phyloP scores from a whole-genome alignment of 805 yeast species.

The Candida yuanshanica region DNA sequence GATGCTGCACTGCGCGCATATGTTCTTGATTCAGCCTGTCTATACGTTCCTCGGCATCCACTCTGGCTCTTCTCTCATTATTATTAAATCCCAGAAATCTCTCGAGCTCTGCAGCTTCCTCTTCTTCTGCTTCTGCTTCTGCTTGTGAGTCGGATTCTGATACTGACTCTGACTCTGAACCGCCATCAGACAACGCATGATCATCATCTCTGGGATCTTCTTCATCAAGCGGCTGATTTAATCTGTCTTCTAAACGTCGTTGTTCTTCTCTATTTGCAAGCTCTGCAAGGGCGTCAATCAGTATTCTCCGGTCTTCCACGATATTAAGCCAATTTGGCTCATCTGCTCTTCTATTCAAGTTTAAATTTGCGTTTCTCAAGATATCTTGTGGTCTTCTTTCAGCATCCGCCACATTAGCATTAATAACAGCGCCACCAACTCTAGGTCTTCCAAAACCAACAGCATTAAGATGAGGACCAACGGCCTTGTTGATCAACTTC shows the following conservation, averaged over 20 bases:
- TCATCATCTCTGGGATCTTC: conserved; percentile 19
- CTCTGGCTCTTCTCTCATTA: conserved; percentile 12
- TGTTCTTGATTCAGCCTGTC: background rate
- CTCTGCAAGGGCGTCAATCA: conserved; percentile 6
- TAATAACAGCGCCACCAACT: background rate
- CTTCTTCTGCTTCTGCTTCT: conserved; percentile 13
- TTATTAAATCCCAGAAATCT: conserved; percentile 12
- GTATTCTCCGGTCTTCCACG: background rate
- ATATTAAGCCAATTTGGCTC: background rate
- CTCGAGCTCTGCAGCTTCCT: conserved; percentile 9
- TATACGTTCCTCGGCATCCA: background rate
- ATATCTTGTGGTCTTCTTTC: conserved; percentile 2
- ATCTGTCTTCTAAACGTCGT: background rate
- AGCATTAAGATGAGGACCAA: conserved; percentile 39
- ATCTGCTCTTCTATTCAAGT: conserved; percentile 5
- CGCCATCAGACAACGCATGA: conserved; percentile 12
- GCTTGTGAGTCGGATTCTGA: conserved; percentile 7
- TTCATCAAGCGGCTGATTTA: conserved; percentile 1
- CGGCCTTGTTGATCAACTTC: conserved; percentile 48
- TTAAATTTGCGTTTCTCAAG: conserved; percentile 4
- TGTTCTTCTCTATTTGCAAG: conserved; percentile 4
- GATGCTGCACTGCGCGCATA: conserved; percentile 7
- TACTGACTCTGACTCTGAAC: conserved; percentile 8
- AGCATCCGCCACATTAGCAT: background rate
- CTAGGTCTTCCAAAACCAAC: background rate